These are phyloP conservation scores for maize (Zea mays) DNA, from an alignment of 176 grass and related monocot genomes.

Conservation along the genomic window DNA sequence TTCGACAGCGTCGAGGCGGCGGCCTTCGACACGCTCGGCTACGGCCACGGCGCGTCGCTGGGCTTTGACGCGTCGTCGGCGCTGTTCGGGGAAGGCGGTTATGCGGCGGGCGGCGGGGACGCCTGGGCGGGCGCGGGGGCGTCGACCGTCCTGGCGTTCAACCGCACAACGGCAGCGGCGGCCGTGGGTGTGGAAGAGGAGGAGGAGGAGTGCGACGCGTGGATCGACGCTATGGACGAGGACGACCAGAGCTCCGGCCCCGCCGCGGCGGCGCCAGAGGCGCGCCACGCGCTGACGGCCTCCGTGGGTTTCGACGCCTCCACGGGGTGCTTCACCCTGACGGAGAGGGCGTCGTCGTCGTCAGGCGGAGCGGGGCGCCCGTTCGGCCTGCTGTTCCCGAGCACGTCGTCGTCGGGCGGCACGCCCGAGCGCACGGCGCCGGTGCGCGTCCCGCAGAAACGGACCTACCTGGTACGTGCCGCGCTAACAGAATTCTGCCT, in stretches of 20 bases:
- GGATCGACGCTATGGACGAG: slow-evolving; percentile 67
- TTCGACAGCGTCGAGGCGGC: slow-evolving; percentile 24
- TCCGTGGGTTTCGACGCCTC: slow-evolving; percentile 35
- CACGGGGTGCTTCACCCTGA: slow-evolving; percentile 43
- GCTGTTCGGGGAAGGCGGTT: slow-evolving; percentile 4
- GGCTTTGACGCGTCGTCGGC: slow-evolving; percentile 15
- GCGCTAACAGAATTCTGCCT: background rate
- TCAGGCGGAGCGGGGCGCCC: slow-evolving; percentile 8
- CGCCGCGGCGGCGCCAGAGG: background rate
- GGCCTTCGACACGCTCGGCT: slow-evolving; percentile 34
- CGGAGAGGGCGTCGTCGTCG: background rate
- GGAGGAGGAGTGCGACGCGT: slow-evolving; percentile 47
- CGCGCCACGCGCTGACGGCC: background rate
- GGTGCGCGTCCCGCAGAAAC: slow-evolving; percentile 45
- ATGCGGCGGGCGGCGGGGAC: background rate
- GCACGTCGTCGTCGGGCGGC: slow-evolving; percentile 1
- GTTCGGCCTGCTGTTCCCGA: slow-evolving; percentile 45
- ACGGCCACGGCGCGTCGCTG: slow-evolving; percentile 13
- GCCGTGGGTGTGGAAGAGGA: background rate
- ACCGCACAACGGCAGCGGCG: slow-evolving; percentile 12
- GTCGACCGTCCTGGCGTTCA: slow-evolving; percentile 60
- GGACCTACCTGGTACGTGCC: slow-evolving; percentile 36
- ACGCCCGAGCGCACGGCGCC: slow-evolving; percentile 27
- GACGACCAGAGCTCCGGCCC: slow-evolving; percentile 45
- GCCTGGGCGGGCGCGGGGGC: slow-evolving; percentile 26